Base-by-base conservation (phyloP, 202 grass and related monocot species). In the Setaria italica region DNA sequence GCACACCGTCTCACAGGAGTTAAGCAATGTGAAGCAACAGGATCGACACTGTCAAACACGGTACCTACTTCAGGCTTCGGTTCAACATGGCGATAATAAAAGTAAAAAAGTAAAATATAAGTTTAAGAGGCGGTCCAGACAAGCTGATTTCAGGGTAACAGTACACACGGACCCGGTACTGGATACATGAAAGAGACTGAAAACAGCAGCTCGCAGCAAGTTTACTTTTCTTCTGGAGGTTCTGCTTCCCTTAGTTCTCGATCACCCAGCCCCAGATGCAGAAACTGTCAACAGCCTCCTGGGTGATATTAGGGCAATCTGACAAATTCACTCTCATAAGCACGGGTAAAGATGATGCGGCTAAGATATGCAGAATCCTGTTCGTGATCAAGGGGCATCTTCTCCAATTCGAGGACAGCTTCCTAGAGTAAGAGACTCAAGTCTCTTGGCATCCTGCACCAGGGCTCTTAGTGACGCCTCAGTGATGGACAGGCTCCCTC, bases 381-480 rank as follows among this genome's bases (percentile, higher is more conserved):
- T 67, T 25, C 16, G 82, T 84, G 62, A 84, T 20, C n/a, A 1
- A 32, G 49, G 34, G 60, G 35, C 62, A 34, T 48, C 62, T 57
- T 69, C 37, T 34, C 33, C 7, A 56, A 69, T 78, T 34, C 33
- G 21, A 69, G 50, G 73, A 53, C 73, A 85, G 14, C 34, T 76
- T 76, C 82, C 59, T 58, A 84, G 47, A 76, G 59, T 43, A 84
- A 84, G 71, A 55, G 59, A 76, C 33, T 65, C 29, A 9, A 67
- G 60, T 20, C 72, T 77, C 71, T n/a, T 68, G n/a, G 72, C 47
- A 68, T 85, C 14, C 15, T 77, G 62, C 34, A 56, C 37, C 57
- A 85, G 49, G 49, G 72, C 72, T 85, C 49, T 55, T 34, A 85
- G 62, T 77, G 82, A 85, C 7, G 0, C 59, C 35, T 56, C 62